These are phyloP conservation scores for Mallotus nudiflorus DNA, from an alignment of 345 rosid genomes.

Conservation along the genomic window DNA sequence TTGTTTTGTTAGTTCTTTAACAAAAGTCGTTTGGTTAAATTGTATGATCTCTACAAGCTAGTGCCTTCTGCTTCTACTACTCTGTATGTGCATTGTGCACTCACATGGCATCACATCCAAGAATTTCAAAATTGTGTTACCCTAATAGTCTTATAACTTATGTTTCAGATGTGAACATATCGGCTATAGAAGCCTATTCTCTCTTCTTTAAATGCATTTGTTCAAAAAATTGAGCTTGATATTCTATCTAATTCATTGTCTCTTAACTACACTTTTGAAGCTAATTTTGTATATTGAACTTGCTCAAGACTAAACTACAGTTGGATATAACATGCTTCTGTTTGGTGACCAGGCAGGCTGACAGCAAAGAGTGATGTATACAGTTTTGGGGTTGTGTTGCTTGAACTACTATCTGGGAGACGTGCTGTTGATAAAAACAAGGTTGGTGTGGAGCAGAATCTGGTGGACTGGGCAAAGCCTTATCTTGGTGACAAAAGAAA, in stretches of 20 bases:
- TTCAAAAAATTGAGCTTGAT: neutral
- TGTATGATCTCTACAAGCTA: no score
- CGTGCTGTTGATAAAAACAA: constrained; percentile 88
- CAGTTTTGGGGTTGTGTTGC: constrained; percentile 93
- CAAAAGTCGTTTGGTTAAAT: no score
- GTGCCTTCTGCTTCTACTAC: neutral
- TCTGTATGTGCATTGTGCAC: no score
- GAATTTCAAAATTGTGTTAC: neutral
- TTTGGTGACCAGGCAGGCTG: constrained; percentile 61
- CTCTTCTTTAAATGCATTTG: neutral
- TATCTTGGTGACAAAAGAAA: constrained; percentile 84
- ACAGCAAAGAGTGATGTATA: constrained; percentile 94
- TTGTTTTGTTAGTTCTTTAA: no score
- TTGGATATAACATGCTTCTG: no score
- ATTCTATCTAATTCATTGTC: neutral
- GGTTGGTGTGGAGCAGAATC: constrained; percentile 75
- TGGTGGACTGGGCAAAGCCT: constrained; percentile 96
- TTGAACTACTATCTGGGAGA: constrained; percentile 85
- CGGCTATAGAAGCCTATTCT: no score
- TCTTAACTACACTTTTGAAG: neutral
- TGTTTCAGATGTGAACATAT: no score
- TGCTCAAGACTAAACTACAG: no score
- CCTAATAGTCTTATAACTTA: neutral
- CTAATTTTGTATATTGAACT: neutral
- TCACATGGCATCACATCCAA: neutral